Conservation (phyloP, 306 rosid species). For the Lablab purpureus region DNA sequence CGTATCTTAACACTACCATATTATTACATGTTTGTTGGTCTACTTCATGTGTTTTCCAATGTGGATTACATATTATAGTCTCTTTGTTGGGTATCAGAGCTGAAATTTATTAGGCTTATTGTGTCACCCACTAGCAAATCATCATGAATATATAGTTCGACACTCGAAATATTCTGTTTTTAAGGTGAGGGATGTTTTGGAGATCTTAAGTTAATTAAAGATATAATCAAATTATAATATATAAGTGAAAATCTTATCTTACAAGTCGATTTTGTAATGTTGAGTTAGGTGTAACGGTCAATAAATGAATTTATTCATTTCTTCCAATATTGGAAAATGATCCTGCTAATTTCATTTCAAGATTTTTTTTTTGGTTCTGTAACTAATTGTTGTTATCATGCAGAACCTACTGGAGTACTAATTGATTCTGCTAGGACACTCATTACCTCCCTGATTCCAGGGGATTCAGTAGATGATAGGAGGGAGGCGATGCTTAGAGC, state of each 20-base stretch:
- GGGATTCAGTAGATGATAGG: slow-evolving; percentile 70
- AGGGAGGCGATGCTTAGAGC: slow-evolving; percentile 85
- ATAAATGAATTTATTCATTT: slow-evolving; percentile 19
- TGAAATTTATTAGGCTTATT: too few relatives aligned
- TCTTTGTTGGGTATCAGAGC: too few relatives aligned
- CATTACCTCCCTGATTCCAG: slow-evolving; percentile 63
- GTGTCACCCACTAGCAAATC: too few relatives aligned
- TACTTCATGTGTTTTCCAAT: background rate
- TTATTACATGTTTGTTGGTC: slow-evolving; percentile 28
- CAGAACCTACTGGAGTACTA: slow-evolving; percentile 85
- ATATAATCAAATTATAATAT: too few relatives aligned
- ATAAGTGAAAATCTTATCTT: too few relatives aligned
- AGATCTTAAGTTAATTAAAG: too few relatives aligned
- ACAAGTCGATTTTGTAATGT: too few relatives aligned
- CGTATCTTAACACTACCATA: slow-evolving; percentile 5
- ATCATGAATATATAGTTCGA: too few relatives aligned
- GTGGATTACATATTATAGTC: slow-evolving; percentile 11
- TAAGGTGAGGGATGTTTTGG: too few relatives aligned
- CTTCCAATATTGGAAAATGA: slow-evolving; percentile 11
- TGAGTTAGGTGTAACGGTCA: background rate
- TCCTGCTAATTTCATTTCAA: slow-evolving; percentile 21
- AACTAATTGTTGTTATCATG: slow-evolving; percentile 41
- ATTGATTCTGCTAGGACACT: slow-evolving; percentile 74
- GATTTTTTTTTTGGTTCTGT: slow-evolving; percentile 8
- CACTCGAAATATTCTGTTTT: too few relatives aligned